phyloP scores from a whole-genome alignment of 1,284 basidiomycete species.

The Singerocomus rubriflavus region DNA sequence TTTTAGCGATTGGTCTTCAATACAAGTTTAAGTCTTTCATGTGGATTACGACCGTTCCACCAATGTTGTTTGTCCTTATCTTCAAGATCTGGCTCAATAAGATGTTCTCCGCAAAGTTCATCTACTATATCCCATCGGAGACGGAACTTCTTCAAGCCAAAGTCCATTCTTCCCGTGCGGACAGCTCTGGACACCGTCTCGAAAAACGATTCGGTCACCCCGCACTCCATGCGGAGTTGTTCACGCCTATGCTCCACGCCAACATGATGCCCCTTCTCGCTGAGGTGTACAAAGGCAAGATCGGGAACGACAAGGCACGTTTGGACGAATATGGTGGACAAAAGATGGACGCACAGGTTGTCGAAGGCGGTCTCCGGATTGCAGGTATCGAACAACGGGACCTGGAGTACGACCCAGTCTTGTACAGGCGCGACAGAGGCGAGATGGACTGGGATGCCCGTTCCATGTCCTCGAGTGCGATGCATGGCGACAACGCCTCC shows the following conservation, averaged over 20 bases:
- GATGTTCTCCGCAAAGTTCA: conserved; percentile 69
- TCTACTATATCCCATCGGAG: conserved; percentile 73
- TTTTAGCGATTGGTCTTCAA: conserved; percentile 80
- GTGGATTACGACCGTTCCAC: conserved; percentile 74
- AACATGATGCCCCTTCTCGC: conserved; percentile 75
- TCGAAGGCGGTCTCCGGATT: conserved; percentile 74
- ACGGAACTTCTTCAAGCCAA: conserved; percentile 69
- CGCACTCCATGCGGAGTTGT: conserved; percentile 73
- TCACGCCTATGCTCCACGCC: conserved; percentile 86
- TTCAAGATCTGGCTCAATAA: conserved; percentile 84
- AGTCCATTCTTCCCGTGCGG: conserved; percentile 68
- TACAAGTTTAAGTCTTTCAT: conserved; percentile 68
- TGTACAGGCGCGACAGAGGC: conserved; percentile 75
- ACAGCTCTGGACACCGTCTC: conserved; percentile 66
- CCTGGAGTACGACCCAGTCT: conserved; percentile 70
- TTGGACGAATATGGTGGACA: conserved; percentile 74
- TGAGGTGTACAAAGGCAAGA: conserved; percentile 73
- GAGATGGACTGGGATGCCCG: conserved; percentile 78
- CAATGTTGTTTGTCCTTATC: conserved; percentile 67
- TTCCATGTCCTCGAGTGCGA: no score
- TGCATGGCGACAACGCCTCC: conserved; percentile 35
- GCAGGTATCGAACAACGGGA: conserved; percentile 73
- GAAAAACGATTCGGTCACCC: conserved; percentile 87
- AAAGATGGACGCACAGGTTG: conserved; percentile 65
- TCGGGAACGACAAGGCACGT: conserved; percentile 59